Base-by-base conservation (phyloP, 2,329 filamentous ascomycete genomes). In the Cucurbitaria berberidis region DNA sequence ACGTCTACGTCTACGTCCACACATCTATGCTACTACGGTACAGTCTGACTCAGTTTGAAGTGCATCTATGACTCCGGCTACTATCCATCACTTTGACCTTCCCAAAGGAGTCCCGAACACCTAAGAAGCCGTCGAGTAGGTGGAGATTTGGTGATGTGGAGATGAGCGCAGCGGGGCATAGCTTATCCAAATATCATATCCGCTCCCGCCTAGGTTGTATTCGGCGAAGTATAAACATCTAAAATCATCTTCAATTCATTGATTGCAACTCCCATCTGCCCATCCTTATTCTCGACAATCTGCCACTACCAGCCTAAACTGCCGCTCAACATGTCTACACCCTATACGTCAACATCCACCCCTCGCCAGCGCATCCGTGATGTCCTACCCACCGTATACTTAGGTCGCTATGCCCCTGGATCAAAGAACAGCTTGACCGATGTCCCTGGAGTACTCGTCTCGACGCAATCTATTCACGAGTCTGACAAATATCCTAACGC, bases 381-480 rank as follows among this genome's bases (percentile, higher is more conserved):
- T 9, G 60, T 79, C 8, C 70, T 78, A 10, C 70, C 77, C 19
- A 68, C 55, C 13, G 55, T 76, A 15, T 59, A 73, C 42, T 65
- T 77, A 2, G 76, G 76, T 15, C 67, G 71, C 39, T 74, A 74
- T 43, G 56, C 68, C 0, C 52, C 77, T 0, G 78, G 78, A 1
- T 64, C 72, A 2, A 75, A 74, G 50, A 79, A 80, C 59, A 74
- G 73, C 36, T 59, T 80, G 39, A 78, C 77, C n/a, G 78, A 80
- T 46, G 66, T 80, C 11, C 72, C 76, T 21, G 77, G 77, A 16
- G 76, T 79, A 5, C 66, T 77, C 10, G 74, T 78, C 6, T 73
- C 74, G 21, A 77, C 75, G 2, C 72, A 78, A 52, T 72, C 72
- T 16, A 76, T 76, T 46, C 67, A 72, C 49, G 54, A 61, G 2